These are phyloP conservation scores for Eucalyptus camaldulensis DNA, from an alignment of 345 rosid genomes.

Conservation along the genomic window DNA sequence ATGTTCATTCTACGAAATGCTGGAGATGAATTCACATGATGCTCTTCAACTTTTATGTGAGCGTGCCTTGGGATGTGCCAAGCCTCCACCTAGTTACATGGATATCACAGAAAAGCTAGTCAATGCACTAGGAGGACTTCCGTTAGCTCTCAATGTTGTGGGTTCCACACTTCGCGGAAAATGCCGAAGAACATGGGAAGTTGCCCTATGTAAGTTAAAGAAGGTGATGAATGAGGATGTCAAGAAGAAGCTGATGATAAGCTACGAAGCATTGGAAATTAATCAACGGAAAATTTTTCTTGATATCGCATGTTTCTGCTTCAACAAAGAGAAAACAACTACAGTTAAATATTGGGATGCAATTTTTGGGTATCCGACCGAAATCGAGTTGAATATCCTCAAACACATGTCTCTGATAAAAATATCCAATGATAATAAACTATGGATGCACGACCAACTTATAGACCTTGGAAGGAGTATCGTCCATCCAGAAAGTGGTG, in stretches of 20 bases:
- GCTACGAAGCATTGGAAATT: neutral
- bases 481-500: neutral
- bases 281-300: neutral
- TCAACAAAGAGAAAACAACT: neutral
- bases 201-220: rapidly evolving
- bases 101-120: rapidly evolving
- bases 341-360: neutral
- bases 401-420: rapidly evolving
- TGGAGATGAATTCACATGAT: neutral
- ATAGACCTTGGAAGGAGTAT: neutral
- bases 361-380: rapidly evolving
- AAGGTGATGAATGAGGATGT: neutral
- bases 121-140: neutral
- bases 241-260: neutral
- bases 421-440: rapidly evolving
- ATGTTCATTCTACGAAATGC: neutral
- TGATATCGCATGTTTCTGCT: neutral
- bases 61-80: neutral
- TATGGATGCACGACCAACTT: neutral
- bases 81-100: rapidly evolving
- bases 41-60: neutral
- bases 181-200: neutral
- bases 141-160: neutral
- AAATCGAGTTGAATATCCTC: too few species aligned
- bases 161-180: neutral